Evolutionary conservation across 306 rosid species (phyloP).

Genomic region (Cucurbita argyrosperma): DNA sequence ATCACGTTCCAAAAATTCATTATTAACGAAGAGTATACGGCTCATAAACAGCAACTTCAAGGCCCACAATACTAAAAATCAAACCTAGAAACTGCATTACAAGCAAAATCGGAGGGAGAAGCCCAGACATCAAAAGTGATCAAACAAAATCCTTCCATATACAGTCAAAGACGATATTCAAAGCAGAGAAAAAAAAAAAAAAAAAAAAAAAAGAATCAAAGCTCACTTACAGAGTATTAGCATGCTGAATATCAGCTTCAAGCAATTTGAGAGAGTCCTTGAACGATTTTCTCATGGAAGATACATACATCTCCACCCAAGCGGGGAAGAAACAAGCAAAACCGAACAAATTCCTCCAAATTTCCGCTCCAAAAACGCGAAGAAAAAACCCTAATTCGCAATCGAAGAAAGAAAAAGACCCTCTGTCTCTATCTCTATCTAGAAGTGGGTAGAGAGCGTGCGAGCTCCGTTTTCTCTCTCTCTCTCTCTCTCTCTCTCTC

Average conservation of each 20-base stretch:
- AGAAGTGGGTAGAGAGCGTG: neutral
- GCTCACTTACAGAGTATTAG: too few species aligned
- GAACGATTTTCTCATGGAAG: constrained; percentile 93
- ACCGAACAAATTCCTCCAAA: neutral
- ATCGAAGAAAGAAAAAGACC: neutral
- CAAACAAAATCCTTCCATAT: neutral
- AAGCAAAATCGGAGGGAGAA: neutral
- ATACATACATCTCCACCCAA: constrained; percentile 49
- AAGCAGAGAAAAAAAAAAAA: neutral
- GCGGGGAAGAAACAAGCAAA: neutral
- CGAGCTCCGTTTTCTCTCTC: constrained; percentile 2
- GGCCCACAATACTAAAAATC: neutral
- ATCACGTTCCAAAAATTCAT: neutral
- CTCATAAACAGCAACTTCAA: neutral
- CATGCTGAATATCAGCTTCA: constrained; percentile 69
- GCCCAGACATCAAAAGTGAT: constrained; percentile 1
- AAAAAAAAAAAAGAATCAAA: neutral
- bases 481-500: neutral
- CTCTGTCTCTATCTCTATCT: constrained; percentile 8
- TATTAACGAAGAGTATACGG: neutral
- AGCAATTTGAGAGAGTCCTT: constrained; percentile 90
- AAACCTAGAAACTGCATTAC: neutral
- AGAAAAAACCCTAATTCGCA: constrained; percentile 12
- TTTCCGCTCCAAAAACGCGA: neutral
- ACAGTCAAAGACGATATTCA: neutral